Evolutionary conservation across 352 stramenopile species (phyloP).

Genomic region (Pythium sukuiense): DNA sequence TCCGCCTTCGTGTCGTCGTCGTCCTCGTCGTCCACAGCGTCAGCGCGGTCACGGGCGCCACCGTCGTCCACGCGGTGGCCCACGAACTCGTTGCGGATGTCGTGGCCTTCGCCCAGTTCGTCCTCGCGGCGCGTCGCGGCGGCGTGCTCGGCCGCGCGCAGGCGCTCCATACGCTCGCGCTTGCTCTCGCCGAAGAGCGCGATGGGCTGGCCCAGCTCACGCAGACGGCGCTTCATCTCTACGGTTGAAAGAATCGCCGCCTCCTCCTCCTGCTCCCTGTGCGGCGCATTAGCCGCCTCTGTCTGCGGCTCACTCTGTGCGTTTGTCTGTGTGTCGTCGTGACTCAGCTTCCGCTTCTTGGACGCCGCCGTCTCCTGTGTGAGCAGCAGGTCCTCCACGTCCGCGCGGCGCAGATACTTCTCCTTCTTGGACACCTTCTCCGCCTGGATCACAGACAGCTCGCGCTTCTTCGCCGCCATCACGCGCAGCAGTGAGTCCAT

Average conservation of each 20-base stretch:
- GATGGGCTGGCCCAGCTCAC: constrained; percentile 78
- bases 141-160: constrained; percentile 70
- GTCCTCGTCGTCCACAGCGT: constrained; percentile 49
- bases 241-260: constrained; percentile 51
- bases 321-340: not conserved
- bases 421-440: constrained; percentile 57
- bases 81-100: constrained; percentile 78
- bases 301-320: not conserved
- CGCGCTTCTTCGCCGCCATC: constrained; percentile 83
- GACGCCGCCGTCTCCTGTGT: constrained; percentile 25
- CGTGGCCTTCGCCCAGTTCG: constrained; percentile 66
- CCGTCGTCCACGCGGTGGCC: constrained; percentile 37
- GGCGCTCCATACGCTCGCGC: constrained; percentile 55
- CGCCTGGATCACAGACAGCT: constrained; percentile 51
- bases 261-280: constrained; percentile 20
- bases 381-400: constrained; percentile 66
- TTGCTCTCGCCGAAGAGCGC: constrained; percentile 88
- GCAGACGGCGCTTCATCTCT: constrained; percentile 81
- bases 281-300: not conserved
- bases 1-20: constrained; percentile 15
- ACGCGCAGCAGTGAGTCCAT: constrained; percentile 78
- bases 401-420: constrained; percentile 78
- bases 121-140: constrained; percentile 67
- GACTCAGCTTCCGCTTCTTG: constrained; percentile 46
- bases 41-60: constrained; percentile 13